Evolutionary conservation across 768 basidiomycete species (phyloP), one percentile per base, ranked within the genome.

Genomic region (Leucosporidium scottii): DNA sequence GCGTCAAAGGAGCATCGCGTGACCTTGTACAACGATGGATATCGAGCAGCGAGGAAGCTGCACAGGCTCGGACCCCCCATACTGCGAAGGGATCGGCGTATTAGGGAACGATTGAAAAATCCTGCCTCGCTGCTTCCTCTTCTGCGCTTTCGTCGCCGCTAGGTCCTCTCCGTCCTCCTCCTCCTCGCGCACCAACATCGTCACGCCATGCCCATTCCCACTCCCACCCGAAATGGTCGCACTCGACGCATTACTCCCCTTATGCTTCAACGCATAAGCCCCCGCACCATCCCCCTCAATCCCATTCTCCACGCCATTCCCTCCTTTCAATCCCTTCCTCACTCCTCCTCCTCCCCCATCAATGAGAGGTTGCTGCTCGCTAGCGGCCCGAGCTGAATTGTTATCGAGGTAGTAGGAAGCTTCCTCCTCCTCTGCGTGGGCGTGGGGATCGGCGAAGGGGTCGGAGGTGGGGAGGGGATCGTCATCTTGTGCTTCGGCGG

Each of bases 401-500:
- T 10, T 30, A 17, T 21, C 10, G 55, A 18, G 39, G 18, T 56
- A 28, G 55, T 31, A 21, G 31, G 39, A 28, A 27, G 64, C 57
- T 20, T 55, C 65, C 20, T 62, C 34, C 51, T 61, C 68, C n/a
- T n/a, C n/a, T n/a, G n/a, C n/a, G n/a, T n/a, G n/a, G 39, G 67
- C 70, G 10, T 48, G 61, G 10, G 61, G 61, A 13, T 71, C 89
- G 3, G 39, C 13, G 39, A 44, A 44, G 10, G 89, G 87, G 65
- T 84, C 84, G 0, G 89, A 83, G 9, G 94, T 82, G 0, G 94
- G 81, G 60, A 83, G 84, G 25, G 94, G 86, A n/a, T 92, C 93
- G 56, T 67, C 70, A 28, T 69, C 71, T 8, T 51, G 61, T 18
- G 60, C 61, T 39, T 72, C 89, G 4, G 89, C 87, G 65, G 84